Evolutionary conservation across 257 asterid species (phyloP), one percentile per base, ranked within the genome.

Genomic region (Lavandula angustifolia): DNA sequence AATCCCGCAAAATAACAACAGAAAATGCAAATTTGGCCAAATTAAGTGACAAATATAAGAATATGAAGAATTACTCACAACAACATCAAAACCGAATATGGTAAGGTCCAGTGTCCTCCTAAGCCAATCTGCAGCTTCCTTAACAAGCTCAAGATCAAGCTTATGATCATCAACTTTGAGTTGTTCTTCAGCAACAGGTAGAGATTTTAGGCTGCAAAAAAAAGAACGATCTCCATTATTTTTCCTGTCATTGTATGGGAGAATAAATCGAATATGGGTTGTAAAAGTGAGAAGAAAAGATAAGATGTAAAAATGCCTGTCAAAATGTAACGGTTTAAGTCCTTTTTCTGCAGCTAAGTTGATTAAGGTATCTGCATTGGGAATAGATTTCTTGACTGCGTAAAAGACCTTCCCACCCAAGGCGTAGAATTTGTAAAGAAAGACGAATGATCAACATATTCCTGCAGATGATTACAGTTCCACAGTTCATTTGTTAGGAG

Each of bases 361-460:
- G 77, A 62, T 80, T 74, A 94, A 79, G 44, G 82, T 72, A 72
- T 84, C 87, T 50, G 92, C 89, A 84, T 87, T 90, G 5, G 96
- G 97, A 18, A 76, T 90, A 40, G 99, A 94, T 76, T 86, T 90
- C 80, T 87, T 94, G 70, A 90, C 80, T 37, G 96, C 91, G 65
- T 85, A 73, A 72, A 81, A 90, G 27, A 85, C 68, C 79, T 86
- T 84, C 72, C 77, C 71, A 60, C 97, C 99, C 88, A 94, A 74
- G 64, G 86, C 90, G 58, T 94, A 94, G 80, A 90, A 90, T 80
- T 94, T 94, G 80, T 78, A 86, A 69, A 94, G 64, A 83, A 44
- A 68, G 97, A 86, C 34, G 99, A 94, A 80, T 94, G 99, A 57
- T 94, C 95, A 64, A 94, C 95, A 62, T 87, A 94, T 75, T 94